A percentile compares a stretch with the other conserved stretches of the same genome.
These are phyloP conservation scores for Geotrichum phurueaensis DNA, from an alignment of 1,139 yeast genomes.

Conservation along the genomic window DNA sequence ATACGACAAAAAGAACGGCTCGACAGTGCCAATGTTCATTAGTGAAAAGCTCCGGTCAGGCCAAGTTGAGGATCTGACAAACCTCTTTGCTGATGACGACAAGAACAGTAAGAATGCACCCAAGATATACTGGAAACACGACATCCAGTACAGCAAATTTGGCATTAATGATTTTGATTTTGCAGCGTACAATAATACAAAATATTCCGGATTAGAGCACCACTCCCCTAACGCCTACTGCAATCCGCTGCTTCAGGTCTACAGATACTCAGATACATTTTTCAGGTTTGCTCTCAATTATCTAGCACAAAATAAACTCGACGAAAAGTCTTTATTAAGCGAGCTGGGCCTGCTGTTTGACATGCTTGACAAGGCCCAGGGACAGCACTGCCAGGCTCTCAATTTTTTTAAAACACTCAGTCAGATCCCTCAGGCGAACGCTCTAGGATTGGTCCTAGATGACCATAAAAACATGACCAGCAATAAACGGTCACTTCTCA, in stretches of 20 bases:
- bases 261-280: slow-evolving; percentile 67
- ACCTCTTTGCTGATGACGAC: slow-evolving; percentile 26
- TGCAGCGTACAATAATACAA: slow-evolving; percentile 76
- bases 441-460: slow-evolving; percentile 48
- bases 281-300: slow-evolving; percentile 58
- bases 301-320: slow-evolving; percentile 38
- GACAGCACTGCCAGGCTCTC: slow-evolving; percentile 62
- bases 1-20: slow-evolving; percentile 33
- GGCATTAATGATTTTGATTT: slow-evolving; percentile 96
- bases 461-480: slow-evolving; percentile 30
- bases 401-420: slow-evolving; percentile 55
- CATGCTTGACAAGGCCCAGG: slow-evolving; percentile 79
- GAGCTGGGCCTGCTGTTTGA: slow-evolving; percentile 88
- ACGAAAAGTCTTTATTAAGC: slow-evolving; percentile 49
- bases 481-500: neutral
- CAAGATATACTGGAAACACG: slow-evolving; percentile 66
- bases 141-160: slow-evolving; percentile 78
- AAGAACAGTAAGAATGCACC: slow-evolving; percentile 41
- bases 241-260: slow-evolving; percentile 76
- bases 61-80: slow-evolving; percentile 23
- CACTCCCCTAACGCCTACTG: slow-evolving; percentile 77
- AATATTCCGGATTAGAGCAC: slow-evolving; percentile 80
- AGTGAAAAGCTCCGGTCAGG: slow-evolving; percentile 52
- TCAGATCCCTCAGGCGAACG: slow-evolving; percentile 37
- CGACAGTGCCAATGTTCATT: slow-evolving; percentile 56